A percentile compares a stretch with the other conserved stretches of the same genome.
Conservation (phyloP, 257 asterid genomes). For the Salvia hispanica region DNA sequence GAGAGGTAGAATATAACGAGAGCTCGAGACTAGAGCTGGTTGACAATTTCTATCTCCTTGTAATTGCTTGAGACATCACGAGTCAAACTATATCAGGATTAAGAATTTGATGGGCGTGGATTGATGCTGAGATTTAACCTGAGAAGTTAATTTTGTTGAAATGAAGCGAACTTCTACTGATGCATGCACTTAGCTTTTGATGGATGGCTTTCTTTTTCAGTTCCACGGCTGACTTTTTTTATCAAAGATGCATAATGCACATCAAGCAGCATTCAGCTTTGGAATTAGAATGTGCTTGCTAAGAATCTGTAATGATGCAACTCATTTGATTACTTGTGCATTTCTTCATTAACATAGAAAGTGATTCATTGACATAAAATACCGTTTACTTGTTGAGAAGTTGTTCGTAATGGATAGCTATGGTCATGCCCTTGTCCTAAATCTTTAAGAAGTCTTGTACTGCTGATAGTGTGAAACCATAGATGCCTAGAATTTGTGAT, state of each 20-base stretch:
- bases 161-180: background rate
- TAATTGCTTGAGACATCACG: constrained; percentile 1
- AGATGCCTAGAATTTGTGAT: constrained; percentile 5
- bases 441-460: too few relatives aligned
- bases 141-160: background rate
- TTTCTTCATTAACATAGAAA: constrained; percentile 5
- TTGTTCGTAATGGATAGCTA: background rate
- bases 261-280: background rate
- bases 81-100: background rate
- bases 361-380: background rate
- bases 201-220: too few relatives aligned
- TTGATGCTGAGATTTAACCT: background rate
- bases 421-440: background rate
- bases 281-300: constrained; percentile 13
- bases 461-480: constrained; percentile 3
- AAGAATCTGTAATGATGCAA: background rate
- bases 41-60: background rate
- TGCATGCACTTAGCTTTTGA: too few relatives aligned
- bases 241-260: background rate
- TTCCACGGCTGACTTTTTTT: background rate
- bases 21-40: background rate
- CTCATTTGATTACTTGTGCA: constrained; percentile 7
- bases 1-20: background rate
- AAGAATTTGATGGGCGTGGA: background rate
- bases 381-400: background rate